Conservation (phyloP, 2,329 filamentous ascomycete species). For the Xylaria polymorpha region DNA sequence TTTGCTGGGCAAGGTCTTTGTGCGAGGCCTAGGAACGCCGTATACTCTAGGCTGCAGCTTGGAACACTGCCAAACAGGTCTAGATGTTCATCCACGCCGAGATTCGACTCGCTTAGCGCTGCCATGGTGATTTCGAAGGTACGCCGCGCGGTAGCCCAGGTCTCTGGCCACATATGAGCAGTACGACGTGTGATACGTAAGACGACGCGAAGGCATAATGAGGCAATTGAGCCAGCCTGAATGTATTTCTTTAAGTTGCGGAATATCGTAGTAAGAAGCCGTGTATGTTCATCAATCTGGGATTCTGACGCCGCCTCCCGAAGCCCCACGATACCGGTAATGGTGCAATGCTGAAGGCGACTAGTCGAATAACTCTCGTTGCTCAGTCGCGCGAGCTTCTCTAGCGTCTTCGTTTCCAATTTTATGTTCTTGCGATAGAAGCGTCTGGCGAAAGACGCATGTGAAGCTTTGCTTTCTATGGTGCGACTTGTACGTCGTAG, state of each 20-base stretch:
- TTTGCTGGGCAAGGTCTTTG: background rate
- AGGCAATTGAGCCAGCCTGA: background rate
- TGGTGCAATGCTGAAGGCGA: constrained; percentile 18
- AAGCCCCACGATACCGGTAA: background rate
- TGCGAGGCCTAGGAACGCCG: background rate
- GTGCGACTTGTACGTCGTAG: background rate
- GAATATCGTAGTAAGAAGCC: constrained; percentile 3
- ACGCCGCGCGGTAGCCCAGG: background rate
- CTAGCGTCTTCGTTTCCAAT: background rate
- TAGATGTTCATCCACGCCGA: constrained; percentile 3
- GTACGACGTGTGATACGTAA: background rate
- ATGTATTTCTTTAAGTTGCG: constrained; percentile 10
- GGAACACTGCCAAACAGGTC: background rate
- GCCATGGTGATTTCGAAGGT: constrained; percentile 10
- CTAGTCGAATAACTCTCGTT: background rate
- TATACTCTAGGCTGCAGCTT: constrained; percentile 7
- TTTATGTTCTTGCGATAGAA: background rate
- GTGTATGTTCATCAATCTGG: background rate
- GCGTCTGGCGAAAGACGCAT: background rate
- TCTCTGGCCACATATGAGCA: background rate
- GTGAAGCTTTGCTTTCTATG: background rate
- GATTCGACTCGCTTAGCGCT: background rate
- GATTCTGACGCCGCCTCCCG: no score
- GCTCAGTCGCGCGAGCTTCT: background rate
- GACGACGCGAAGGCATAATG: background rate